phyloP scores from a whole-genome alignment of 148 eudicot genomes.

The Limonium bicolor region DNA sequence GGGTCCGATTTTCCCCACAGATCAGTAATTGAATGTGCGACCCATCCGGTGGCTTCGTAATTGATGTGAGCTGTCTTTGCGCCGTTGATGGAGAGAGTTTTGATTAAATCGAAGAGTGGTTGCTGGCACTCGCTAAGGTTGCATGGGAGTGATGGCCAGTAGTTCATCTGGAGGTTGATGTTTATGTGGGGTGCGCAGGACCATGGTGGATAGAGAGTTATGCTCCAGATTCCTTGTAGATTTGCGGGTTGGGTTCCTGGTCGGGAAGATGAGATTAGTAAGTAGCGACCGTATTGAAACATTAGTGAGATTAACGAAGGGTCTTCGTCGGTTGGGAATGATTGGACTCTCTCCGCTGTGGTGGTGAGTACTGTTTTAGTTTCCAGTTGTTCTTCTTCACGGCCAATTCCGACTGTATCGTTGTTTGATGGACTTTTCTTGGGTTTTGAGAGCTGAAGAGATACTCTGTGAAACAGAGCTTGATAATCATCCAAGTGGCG shows the following conservation, averaged over 20 bases:
- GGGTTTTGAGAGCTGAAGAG: conserved; percentile 51
- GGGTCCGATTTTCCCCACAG: conserved; percentile 90
- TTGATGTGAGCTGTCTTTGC: conserved; percentile 57
- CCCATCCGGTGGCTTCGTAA: conserved; percentile 82
- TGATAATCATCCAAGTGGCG: conserved; percentile 75
- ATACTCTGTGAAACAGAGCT: conserved; percentile 51
- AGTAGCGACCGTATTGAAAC: conserved; percentile 82
- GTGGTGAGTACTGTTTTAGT: no score
- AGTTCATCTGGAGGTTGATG: conserved; percentile 93
- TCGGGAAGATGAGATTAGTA: conserved; percentile 67
- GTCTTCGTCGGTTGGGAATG: conserved; percentile 66
- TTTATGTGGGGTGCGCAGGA: conserved; percentile 84
- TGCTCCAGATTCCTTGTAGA: conserved; percentile 83
- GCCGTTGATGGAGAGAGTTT: conserved; percentile 52
- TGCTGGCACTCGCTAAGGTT: conserved; percentile 72
- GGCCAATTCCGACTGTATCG: not conserved
- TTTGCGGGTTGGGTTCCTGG: conserved; percentile 79
- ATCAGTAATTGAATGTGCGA: conserved; percentile 67
- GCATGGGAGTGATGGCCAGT: conserved; percentile 82
- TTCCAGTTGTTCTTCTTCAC: no score
- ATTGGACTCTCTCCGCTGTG: conserved; percentile 61
- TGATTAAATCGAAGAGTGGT: conserved; percentile 55
- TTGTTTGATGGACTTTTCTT: no score
- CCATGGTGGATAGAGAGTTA: conserved; percentile 61
- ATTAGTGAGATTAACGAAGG: conserved; percentile 70